Evolutionary conservation across 1,139 yeast species (phyloP).

Genomic region (Kodamaea alishanica): DNA sequence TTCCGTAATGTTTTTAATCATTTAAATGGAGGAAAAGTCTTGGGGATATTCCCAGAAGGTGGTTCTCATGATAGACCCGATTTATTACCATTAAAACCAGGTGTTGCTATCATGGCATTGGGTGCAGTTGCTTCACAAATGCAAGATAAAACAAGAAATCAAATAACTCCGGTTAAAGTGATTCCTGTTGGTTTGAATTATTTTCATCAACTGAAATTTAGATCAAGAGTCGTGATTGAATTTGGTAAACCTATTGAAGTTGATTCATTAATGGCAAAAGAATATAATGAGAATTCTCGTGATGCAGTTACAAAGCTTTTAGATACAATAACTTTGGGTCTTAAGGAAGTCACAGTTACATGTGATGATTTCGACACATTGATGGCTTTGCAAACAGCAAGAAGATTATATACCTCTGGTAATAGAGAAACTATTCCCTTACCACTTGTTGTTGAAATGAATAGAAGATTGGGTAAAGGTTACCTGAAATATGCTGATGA

Average conservation of each 20-base stretch:
- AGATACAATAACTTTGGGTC: conserved; percentile 67
- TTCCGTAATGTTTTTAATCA: conserved; percentile 64
- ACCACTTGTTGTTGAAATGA: conserved; percentile 83
- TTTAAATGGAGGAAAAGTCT: conserved; percentile 51
- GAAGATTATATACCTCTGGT: conserved; percentile 61
- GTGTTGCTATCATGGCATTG: conserved; percentile 96
- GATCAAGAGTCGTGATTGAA: conserved; percentile 92
- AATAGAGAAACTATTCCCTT: conserved; percentile 44
- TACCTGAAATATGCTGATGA: conserved; percentile 71
- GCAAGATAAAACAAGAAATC: conserved; percentile 12
- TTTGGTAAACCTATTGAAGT: conserved; percentile 88
- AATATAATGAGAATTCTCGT: conserved; percentile 15
- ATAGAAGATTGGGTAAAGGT: conserved; percentile 77
- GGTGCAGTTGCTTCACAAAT: conserved; percentile 58
- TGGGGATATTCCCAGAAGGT: conserved; percentile 75
- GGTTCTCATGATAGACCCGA: conserved; percentile 96
- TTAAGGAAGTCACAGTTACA: conserved; percentile 85
- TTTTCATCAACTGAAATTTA: conserved; percentile 90
- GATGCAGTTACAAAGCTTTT: conserved; percentile 47
- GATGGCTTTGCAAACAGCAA: conserved; percentile 89
- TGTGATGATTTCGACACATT: conserved; percentile 91
- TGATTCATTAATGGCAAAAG: conserved; percentile 37
- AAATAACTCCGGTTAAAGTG: conserved; percentile 51
- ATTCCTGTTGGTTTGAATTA: conserved; percentile 98
- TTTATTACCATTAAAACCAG: conserved; percentile 87